phyloP scores from a whole-genome alignment of 306 rosid species.

The Cucumis hystrix region DNA sequence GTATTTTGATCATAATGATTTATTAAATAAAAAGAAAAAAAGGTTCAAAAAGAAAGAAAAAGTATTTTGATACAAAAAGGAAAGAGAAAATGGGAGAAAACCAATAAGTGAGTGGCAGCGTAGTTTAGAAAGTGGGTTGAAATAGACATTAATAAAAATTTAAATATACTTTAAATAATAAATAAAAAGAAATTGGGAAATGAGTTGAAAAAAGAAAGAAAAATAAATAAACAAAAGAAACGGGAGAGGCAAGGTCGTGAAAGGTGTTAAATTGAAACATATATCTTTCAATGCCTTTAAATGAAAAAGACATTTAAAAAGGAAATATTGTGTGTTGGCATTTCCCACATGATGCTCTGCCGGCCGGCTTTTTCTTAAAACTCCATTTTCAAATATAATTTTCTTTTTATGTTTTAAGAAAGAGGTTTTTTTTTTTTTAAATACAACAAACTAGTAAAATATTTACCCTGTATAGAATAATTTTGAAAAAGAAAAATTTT shows the following conservation, averaged over 20 bases:
- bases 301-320: background rate
- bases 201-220: background rate
- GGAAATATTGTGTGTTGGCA: background rate
- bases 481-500: too few species aligned
- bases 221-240: background rate
- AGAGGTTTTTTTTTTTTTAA: too few species aligned
- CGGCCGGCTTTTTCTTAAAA: background rate
- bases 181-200: background rate
- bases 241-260: background rate
- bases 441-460: too few species aligned
- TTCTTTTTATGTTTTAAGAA: too few species aligned
- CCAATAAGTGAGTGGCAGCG: background rate
- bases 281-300: background rate
- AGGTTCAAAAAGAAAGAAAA: background rate
- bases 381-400: too few species aligned
- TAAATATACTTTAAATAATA: too few species aligned
- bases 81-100: background rate
- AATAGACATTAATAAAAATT: background rate
- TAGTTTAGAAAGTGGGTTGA: background rate
- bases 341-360: background rate
- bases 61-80: background rate
- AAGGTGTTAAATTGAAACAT: background rate
- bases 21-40: background rate
- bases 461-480: too few species aligned
- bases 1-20: background rate